phyloP scores from a whole-genome alignment of 2,329 filamentous ascomycete species.

The Anthostomella pinea region DNA sequence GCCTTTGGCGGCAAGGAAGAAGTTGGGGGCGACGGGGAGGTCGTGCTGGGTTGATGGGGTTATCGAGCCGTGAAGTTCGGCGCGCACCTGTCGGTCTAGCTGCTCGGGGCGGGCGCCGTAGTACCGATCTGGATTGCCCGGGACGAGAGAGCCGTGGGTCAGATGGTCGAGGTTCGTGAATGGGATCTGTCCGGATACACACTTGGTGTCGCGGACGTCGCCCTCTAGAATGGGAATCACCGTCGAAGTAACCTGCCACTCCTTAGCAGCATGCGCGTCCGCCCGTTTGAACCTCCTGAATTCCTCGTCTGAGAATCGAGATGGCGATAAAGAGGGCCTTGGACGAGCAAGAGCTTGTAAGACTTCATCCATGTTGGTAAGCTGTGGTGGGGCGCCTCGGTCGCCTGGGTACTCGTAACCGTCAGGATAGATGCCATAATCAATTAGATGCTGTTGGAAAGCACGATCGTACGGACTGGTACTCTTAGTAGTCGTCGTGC shows the following conservation, averaged over 20 bases:
- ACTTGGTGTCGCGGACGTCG: not conserved
- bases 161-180: conserved; percentile 1
- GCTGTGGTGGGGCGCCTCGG: not conserved
- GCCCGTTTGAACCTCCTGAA: conserved; percentile 2
- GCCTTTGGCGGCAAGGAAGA: conserved; percentile 10
- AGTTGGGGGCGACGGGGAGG: conserved; percentile 22
- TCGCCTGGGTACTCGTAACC: not conserved
- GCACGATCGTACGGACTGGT: not conserved
- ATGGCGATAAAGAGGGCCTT: conserved; percentile 2
- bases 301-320: conserved; percentile 2
- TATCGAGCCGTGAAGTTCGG: conserved; percentile 5
- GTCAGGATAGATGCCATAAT: not conserved
- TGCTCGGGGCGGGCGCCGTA: conserved; percentile 29
- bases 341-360: not conserved
- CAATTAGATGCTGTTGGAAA: not conserved
- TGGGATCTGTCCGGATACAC: conserved; percentile 1
- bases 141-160: conserved; percentile 7
- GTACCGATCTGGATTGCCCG: conserved; percentile 30
- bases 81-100: conserved; percentile 26
- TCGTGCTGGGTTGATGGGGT: conserved; percentile 27
- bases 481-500: no score
- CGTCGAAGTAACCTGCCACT: not conserved
- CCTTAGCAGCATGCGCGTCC: not conserved
- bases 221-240: not conserved
- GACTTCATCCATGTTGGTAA: conserved; percentile 1